These are phyloP conservation scores for Rhododendron williamsianum DNA, from an alignment of 148 eudicot genomes.

Conservation along the genomic window DNA sequence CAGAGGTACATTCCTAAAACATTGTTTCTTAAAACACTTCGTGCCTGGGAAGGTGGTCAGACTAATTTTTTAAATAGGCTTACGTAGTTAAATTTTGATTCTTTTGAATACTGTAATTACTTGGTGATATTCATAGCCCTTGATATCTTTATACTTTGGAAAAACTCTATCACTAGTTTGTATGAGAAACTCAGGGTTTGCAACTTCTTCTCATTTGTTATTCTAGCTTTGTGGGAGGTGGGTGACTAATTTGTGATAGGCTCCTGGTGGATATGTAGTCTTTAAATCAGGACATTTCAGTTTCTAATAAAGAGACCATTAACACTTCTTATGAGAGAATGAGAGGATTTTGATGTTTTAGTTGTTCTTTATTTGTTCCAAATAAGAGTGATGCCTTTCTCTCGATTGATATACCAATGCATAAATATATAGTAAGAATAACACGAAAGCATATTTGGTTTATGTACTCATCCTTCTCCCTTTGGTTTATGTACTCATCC, in stretches of 20 bases:
- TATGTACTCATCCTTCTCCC: background rate
- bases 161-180: background rate
- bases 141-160: background rate
- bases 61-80: background rate
- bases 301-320: background rate
- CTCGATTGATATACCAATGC: background rate
- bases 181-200: background rate
- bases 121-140: background rate
- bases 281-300: background rate
- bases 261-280: background rate
- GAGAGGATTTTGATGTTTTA: background rate
- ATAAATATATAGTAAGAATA: background rate
- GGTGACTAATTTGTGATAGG: background rate
- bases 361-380: too few species aligned
- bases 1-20: constrained; percentile 26
- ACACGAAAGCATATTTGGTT: background rate
- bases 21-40: background rate
- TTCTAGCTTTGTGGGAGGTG: background rate
- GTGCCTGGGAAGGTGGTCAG: background rate
- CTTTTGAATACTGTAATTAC: background rate
- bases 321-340: background rate
- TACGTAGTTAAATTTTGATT: background rate
- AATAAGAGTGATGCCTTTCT: too few species aligned
- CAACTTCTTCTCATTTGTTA: background rate
- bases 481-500: background rate